Conservation (phyloP, 2,329 filamentous ascomycete species). For the Aspergillus arachidicola region DNA sequence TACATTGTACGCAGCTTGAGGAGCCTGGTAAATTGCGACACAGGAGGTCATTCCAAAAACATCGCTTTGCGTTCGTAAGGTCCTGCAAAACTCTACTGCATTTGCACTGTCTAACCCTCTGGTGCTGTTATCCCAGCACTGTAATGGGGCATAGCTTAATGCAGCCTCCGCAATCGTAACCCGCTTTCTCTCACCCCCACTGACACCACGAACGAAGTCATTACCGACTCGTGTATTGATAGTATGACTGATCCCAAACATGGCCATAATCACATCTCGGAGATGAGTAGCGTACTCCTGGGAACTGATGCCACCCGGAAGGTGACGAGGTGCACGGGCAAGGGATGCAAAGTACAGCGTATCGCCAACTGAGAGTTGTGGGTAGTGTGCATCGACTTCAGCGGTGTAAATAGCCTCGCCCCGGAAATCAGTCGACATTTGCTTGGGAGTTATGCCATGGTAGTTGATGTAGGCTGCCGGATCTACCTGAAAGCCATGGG, state of each 20-base stretch:
- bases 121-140: conserved; percentile 21
- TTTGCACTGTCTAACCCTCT: conserved; percentile 52
- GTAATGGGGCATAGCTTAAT: conserved; percentile 4
- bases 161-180: conserved; percentile 11
- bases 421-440: conserved; percentile 30
- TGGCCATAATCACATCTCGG: conserved; percentile 16
- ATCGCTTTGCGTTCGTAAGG: conserved; percentile 48
- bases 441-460: conserved; percentile 47
- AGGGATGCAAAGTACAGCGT: conserved; percentile 13
- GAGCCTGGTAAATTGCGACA: conserved; percentile 55
- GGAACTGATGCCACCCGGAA: background rate
- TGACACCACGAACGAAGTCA: conserved; percentile 12
- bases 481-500: conserved; percentile 72
- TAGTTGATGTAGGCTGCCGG: conserved; percentile 74
- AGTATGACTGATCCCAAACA: conserved; percentile 11
- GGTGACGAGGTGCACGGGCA: conserved; percentile 14
- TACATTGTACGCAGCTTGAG: conserved; percentile 38
- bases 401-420: conserved; percentile 77
- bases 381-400: conserved; percentile 7
- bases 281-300: conserved; percentile 7
- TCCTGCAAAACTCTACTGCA: conserved; percentile 54
- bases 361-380: conserved; percentile 7
- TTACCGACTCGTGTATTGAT: conserved; percentile 11
- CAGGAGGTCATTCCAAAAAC: conserved; percentile 46
- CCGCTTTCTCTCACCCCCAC: conserved; percentile 14